A percentile compares a stretch with the other conserved stretches of the same genome.
Evolutionary conservation across 164 flowering plant species (phyloP).

Genomic region (Chimonanthus praecox): DNA sequence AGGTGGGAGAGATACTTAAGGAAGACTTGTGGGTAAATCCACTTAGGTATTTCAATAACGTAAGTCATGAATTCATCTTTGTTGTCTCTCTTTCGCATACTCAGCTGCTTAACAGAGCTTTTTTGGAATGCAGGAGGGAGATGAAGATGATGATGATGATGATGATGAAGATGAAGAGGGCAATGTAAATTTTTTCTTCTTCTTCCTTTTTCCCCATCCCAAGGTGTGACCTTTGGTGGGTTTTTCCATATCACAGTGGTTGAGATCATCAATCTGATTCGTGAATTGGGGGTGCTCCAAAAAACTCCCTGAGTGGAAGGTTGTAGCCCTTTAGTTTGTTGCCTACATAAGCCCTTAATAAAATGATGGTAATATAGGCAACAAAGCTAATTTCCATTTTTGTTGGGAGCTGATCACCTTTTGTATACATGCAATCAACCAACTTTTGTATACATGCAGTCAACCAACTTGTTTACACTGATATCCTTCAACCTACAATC

Average conservation of each 20-base stretch:
- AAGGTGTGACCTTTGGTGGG: not conserved
- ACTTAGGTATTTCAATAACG: slow-evolving; percentile 71
- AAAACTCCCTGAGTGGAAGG: too few relatives aligned
- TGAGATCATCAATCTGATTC: not conserved
- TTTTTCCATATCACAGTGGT: not conserved
- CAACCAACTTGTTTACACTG: too few relatives aligned
- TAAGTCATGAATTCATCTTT: slow-evolving; percentile 19
- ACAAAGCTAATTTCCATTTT: too few relatives aligned
- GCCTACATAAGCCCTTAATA: too few relatives aligned
- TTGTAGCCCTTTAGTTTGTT: too few relatives aligned
- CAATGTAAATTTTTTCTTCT: slow-evolving; percentile 3
- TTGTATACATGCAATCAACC: too few relatives aligned
- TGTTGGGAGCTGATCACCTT: too few relatives aligned
- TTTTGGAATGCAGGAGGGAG: slow-evolving; percentile 45
- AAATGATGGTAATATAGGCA: too few relatives aligned
- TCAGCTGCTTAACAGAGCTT: not conserved
- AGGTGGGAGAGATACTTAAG: slow-evolving; percentile 83
- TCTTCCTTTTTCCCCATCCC: not conserved
- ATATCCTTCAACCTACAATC: too few relatives aligned
- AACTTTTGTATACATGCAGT: too few relatives aligned
- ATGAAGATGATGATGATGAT: slow-evolving; percentile 60
- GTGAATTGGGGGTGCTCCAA: not conserved
- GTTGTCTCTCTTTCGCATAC: not conserved
- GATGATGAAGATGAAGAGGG: slow-evolving; percentile 33
- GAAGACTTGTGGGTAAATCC: slow-evolving; percentile 94